Evolutionary conservation across 1,139 yeast species (phyloP).

Genomic region (Suzukiozyma palmioleophila): DNA sequence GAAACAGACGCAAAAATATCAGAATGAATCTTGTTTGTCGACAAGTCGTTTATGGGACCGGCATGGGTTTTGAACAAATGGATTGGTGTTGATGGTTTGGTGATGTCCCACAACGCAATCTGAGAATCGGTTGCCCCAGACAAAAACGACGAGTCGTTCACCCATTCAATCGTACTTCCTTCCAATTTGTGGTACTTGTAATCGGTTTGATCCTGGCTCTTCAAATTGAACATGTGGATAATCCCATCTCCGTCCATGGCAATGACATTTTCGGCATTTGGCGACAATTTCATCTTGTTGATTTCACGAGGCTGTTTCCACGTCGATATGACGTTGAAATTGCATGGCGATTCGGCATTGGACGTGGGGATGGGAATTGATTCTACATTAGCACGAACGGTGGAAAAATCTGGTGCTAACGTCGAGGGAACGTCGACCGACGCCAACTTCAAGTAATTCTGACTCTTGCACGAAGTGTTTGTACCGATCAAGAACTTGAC

Average conservation of each 20-base stretch:
- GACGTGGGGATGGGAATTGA: conserved; percentile 22
- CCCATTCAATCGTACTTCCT: conserved; percentile 74
- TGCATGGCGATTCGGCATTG: conserved; percentile 13
- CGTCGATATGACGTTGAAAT: conserved; percentile 32
- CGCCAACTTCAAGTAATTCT: conserved; percentile 44
- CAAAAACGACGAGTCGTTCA: conserved; percentile 41
- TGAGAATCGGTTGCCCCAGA: conserved; percentile 67
- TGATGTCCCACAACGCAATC: conserved; percentile 67
- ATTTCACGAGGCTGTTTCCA: conserved; percentile 58
- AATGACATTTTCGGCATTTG: conserved; percentile 34
- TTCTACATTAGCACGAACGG: conserved; percentile 8
- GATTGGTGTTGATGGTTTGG: conserved; percentile 39
- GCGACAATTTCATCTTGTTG: conserved; percentile 39
- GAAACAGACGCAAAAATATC: conserved; percentile 65
- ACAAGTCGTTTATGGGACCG: conserved; percentile 52
- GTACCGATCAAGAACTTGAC: conserved; percentile 49
- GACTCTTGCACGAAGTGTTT: conserved; percentile 34
- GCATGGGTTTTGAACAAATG: conserved; percentile 42
- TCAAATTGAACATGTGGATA: conserved; percentile 38
- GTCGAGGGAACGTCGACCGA: conserved; percentile 50
- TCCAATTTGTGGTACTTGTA: conserved; percentile 61
- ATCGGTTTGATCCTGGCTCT: conserved; percentile 22
- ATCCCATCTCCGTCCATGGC: conserved; percentile 51
- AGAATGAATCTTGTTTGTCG: conserved; percentile 40
- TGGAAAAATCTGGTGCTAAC: conserved; percentile 30